A percentile compares a stretch with the other conserved stretches of the same genome.
These are phyloP conservation scores for Posidonia australis DNA, from an alignment of 106 monocot genomes.

Conservation along the genomic window DNA sequence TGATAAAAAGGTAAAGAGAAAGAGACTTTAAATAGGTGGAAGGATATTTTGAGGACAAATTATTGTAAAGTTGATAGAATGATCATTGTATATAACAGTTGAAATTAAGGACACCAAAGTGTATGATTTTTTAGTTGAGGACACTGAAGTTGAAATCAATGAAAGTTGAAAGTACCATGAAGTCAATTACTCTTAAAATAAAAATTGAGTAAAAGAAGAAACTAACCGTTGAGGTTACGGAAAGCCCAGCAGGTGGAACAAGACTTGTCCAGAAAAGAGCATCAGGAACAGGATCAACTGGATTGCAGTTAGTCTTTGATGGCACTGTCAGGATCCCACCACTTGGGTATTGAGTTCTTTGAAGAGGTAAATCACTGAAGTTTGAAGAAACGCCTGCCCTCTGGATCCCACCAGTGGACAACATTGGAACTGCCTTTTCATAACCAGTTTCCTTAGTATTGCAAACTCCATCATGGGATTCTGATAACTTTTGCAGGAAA, in stretches of 20 bases:
- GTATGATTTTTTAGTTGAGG: no score
- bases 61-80: no score
- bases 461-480: slow-evolving; percentile 11
- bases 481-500: slow-evolving; percentile 44
- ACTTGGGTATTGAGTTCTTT: slow-evolving; percentile 30
- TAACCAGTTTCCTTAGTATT: slow-evolving; percentile 27
- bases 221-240: slow-evolving; percentile 24
- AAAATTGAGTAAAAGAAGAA: neutral
- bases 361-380: slow-evolving; percentile 25
- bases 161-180: neutral
- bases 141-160: no score
- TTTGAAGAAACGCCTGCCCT: slow-evolving; percentile 23
- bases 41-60: no score
- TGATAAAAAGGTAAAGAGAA: no score
- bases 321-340: slow-evolving; percentile 39
- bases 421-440: slow-evolving; percentile 21
- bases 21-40: no score
- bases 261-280: slow-evolving; percentile 62
- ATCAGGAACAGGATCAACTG: slow-evolving; percentile 51
- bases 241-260: slow-evolving; percentile 32
- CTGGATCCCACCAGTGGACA: slow-evolving; percentile 28
- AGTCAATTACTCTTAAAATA: no score
- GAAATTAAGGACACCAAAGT: no score
- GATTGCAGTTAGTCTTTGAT: slow-evolving; percentile 45
- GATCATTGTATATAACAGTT: no score